These are phyloP conservation scores for Abrus pulchellus DNA, from an alignment of 306 rosid genomes.

Conservation along the genomic window DNA sequence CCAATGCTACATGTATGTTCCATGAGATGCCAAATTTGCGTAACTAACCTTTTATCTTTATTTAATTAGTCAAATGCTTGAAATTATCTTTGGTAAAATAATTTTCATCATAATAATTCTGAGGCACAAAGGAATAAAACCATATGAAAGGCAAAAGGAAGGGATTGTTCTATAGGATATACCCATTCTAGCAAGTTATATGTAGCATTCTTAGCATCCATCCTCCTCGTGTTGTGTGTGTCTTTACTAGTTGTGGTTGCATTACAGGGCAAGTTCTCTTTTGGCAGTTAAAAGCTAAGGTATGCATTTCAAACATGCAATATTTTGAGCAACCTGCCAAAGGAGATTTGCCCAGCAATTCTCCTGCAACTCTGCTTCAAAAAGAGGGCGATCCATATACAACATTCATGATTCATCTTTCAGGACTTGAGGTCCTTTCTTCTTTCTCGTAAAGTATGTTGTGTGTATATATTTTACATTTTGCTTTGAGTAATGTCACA, in stretches of 20 bases:
- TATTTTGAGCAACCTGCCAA: slow-evolving; percentile 57
- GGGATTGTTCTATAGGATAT: slow-evolving; percentile 67
- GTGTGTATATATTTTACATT: no score
- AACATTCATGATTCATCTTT: background rate
- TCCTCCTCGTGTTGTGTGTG: background rate
- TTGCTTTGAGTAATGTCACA: no score
- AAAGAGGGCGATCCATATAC: background rate
- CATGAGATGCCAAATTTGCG: background rate
- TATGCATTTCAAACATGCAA: slow-evolving; percentile 7
- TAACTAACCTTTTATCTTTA: background rate
- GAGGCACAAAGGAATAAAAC: slow-evolving; percentile 49
- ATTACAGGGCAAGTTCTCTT: slow-evolving; percentile 70
- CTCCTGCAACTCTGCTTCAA: slow-evolving; percentile 9
- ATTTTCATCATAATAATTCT: slow-evolving; percentile 29
- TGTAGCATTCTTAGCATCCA: slow-evolving; percentile 6
- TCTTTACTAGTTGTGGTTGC: slow-evolving; percentile 45
- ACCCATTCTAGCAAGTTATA: slow-evolving; percentile 46
- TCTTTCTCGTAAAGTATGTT: background rate
- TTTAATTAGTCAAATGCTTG: background rate
- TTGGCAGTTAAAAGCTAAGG: slow-evolving; percentile 56
- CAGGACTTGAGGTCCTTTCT: background rate
- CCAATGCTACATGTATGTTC: slow-evolving; percentile 21
- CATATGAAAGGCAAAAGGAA: slow-evolving; percentile 29
- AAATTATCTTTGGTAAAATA: slow-evolving; percentile 28
- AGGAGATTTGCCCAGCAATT: slow-evolving; percentile 81